Conservation (phyloP, 1,284 basidiomycete genomes). For the Prillingera fragicola region DNA sequence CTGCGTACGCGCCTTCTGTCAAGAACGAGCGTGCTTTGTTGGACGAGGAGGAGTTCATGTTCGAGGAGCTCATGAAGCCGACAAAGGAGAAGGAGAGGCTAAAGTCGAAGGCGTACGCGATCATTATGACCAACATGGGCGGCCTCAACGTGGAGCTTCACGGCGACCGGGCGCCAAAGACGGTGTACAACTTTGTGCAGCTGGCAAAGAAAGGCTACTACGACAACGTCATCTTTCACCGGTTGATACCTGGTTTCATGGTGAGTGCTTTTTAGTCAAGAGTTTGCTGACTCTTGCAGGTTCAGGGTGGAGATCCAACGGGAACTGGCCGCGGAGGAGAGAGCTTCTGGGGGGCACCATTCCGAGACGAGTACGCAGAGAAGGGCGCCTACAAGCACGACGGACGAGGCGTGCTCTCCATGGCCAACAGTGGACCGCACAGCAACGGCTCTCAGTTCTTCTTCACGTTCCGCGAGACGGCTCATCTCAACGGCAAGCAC, state of each 20-base stretch:
- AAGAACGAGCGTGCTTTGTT: slow-evolving; percentile 71
- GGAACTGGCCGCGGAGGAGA: slow-evolving; percentile 90
- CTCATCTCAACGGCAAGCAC: slow-evolving; percentile 62
- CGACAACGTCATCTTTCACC: slow-evolving; percentile 73
- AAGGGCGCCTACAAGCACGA: slow-evolving; percentile 83
- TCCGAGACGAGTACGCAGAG: slow-evolving; percentile 83
- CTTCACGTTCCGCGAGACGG: slow-evolving; percentile 72
- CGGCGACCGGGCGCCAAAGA: slow-evolving; percentile 75
- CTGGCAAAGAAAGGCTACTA: slow-evolving; percentile 85
- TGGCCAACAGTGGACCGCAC: slow-evolving; percentile 81
- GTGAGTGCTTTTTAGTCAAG: slow-evolving; percentile 47
- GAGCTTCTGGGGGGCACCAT: slow-evolving; percentile 92
- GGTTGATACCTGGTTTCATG: slow-evolving; percentile 96
- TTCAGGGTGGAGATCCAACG: slow-evolving; percentile 93
- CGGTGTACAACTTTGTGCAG: slow-evolving; percentile 96
- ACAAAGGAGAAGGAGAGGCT: slow-evolving; percentile 87
- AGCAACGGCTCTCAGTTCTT: slow-evolving; percentile 75
- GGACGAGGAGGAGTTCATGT: too few relatives aligned
- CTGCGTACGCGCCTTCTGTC: slow-evolving; percentile 75
- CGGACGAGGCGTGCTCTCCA: slow-evolving; percentile 66
- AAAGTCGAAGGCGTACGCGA: slow-evolving; percentile 82
- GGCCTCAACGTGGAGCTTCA: slow-evolving; percentile 87
- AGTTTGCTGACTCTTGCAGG: slow-evolving; percentile 49
- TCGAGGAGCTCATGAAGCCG: slow-evolving; percentile 73
- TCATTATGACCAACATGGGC: slow-evolving; percentile 83